These are phyloP conservation scores for Paramecium sonneborni DNA, from an alignment of 73 alveolate species.

Conservation along the genomic window DNA sequence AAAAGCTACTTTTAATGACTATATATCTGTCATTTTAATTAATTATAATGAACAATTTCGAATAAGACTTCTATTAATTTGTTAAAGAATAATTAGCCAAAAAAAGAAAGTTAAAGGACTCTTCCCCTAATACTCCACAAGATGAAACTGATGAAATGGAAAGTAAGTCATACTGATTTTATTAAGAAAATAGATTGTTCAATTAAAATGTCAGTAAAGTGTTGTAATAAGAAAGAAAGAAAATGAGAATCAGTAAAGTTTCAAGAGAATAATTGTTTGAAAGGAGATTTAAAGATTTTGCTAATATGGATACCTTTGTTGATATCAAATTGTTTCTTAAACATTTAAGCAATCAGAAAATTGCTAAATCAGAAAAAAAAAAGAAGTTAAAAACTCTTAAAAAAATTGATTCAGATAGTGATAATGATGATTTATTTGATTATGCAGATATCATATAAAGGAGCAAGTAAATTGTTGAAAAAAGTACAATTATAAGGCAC, in stretches of 20 bases:
- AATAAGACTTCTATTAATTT: conserved; percentile 35
- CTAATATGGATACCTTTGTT: conserved; percentile 24
- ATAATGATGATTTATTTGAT: conserved; percentile 35
- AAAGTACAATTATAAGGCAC: background rate
- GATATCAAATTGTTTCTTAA: conserved; percentile 16
- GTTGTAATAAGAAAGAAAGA: background rate
- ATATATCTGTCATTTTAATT: conserved; percentile 19
- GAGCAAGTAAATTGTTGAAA: conserved; percentile 16
- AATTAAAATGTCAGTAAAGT: conserved; percentile 34
- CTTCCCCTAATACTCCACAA: background rate
- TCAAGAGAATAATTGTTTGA: conserved; percentile 15
- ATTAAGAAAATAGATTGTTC: conserved; percentile 5
- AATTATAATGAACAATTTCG: conserved; percentile 30
- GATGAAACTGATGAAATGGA: conserved; percentile 31
- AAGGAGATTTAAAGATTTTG: conserved; percentile 4
- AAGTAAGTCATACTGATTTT: background rate
- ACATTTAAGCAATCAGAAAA: background rate
- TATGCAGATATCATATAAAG: conserved; percentile 15
- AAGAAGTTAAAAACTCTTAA: background rate
- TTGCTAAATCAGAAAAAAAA: background rate
- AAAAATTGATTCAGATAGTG: background rate
- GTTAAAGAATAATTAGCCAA: conserved; percentile 34
- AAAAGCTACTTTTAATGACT: conserved; percentile 5
- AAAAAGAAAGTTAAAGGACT: background rate
- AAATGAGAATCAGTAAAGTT: conserved; percentile 22